phyloP scores from a whole-genome alignment of 345 rosid species.

The Sonneratia caseolaris region DNA sequence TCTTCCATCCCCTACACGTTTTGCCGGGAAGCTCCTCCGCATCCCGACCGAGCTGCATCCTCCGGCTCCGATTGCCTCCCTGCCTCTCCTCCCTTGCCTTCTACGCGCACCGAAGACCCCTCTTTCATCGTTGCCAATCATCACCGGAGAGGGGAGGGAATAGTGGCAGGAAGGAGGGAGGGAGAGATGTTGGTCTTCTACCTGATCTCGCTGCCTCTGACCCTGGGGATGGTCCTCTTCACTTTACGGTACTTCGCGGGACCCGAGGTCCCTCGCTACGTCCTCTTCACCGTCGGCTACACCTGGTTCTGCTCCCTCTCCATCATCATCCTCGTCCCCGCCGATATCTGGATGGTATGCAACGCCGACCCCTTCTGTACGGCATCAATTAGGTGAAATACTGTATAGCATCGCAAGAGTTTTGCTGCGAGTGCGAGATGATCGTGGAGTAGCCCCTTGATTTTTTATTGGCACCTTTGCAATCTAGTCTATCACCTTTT shows the following conservation, averaged over 20 bases:
- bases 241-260: conserved; percentile 89
- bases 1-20: neutral
- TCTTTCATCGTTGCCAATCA: neutral
- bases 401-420: neutral
- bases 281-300: conserved; percentile 86
- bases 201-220: conserved; percentile 92
- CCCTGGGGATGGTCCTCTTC: conserved; percentile 77
- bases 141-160: neutral
- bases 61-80: conserved; percentile 7
- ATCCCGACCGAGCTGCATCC: neutral
- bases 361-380: neutral
- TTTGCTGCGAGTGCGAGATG: neutral
- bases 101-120: neutral
- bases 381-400: neutral
- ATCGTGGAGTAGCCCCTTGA: neutral
- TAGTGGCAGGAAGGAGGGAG: neutral
- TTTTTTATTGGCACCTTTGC: neutral
- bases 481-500: neutral
- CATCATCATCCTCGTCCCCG: conserved; percentile 93
- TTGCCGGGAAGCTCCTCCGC: conserved; percentile 3
- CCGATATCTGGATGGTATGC: conserved; percentile 88
- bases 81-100: neutral
- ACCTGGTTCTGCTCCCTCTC: conserved; percentile 97
- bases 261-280: conserved; percentile 90
- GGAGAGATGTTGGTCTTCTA: conserved; percentile 93